phyloP scores from a whole-genome alignment of 2,329 filamentous ascomycete species.

The Paraphaeosphaeria sporulosa region DNA sequence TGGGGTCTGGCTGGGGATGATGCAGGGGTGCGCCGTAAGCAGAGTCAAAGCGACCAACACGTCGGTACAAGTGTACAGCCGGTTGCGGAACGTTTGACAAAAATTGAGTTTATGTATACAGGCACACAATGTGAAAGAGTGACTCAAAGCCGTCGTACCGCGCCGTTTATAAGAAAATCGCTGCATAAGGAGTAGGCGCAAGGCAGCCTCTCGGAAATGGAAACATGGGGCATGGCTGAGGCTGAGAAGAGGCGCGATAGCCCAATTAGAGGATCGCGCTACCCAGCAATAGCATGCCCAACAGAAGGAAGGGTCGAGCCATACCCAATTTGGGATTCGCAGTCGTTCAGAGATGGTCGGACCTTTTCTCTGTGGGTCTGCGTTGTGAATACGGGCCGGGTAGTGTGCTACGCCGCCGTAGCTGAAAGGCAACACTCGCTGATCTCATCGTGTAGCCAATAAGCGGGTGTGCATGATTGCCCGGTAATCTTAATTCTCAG shows the following conservation, averaged over 20 bases:
- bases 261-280: background rate
- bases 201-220: conserved; percentile 9
- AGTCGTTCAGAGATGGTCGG: background rate
- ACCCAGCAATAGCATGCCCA: conserved; percentile 5
- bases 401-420: conserved; percentile 4
- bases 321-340: background rate
- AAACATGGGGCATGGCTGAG: conserved; percentile 13
- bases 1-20: conserved; percentile 3
- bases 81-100: background rate
- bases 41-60: background rate
- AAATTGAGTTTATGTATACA: background rate
- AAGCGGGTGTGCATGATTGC: background rate
- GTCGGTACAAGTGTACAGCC: background rate
- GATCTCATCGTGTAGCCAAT: conserved; percentile 7
- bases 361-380: background rate
- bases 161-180: background rate
- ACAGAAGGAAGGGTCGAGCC: background rate
- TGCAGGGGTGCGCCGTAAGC: conserved; percentile 11
- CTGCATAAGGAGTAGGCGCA: background rate
- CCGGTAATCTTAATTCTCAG: conserved; percentile 17
- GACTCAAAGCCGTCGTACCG: background rate
- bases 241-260: conserved; percentile 10
- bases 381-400: background rate
- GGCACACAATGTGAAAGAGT: background rate
- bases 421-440: conserved; percentile 11